These are phyloP conservation scores for Diaporthe sp. DNA, from an alignment of 2,329 filamentous ascomycete species.

Conservation along the genomic window DNA sequence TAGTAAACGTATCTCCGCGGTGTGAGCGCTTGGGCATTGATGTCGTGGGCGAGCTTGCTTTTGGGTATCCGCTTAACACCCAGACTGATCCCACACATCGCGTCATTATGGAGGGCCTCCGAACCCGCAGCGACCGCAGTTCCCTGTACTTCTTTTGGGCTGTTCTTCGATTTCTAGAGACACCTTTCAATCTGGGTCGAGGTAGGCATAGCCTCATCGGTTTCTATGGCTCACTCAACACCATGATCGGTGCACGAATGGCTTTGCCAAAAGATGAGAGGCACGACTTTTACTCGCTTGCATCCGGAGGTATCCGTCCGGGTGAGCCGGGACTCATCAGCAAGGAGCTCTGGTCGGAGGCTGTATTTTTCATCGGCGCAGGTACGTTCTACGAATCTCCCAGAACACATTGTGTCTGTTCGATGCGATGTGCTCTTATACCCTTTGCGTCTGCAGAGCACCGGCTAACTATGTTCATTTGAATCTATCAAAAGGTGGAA, in stretches of 20 bases:
- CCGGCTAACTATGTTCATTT: neutral
- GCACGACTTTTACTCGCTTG: conserved; percentile 41
- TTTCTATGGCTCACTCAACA: neutral
- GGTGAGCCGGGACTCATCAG: neutral
- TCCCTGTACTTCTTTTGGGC: neutral
- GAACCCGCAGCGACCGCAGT: conserved; percentile 28
- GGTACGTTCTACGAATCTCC: too few relatives aligned
- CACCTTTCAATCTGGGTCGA: neutral
- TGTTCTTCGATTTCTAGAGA: neutral
- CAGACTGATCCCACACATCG: conserved; percentile 37
- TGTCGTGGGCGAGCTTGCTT: conserved; percentile 39
- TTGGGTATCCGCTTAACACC: conserved; percentile 39
- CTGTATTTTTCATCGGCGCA: conserved; percentile 42
- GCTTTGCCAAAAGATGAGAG: conserved; percentile 27
- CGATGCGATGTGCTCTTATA: too few relatives aligned
- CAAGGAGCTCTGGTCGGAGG: conserved; percentile 29
- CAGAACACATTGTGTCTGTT: too few relatives aligned
- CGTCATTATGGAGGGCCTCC: conserved; percentile 28
- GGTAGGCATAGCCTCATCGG: neutral
- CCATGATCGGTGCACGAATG: conserved; percentile 12
- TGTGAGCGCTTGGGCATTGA: conserved; percentile 38
- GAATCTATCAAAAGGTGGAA: conserved; percentile 10
- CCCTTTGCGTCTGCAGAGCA: too few relatives aligned
- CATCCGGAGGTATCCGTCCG: conserved; percentile 33
- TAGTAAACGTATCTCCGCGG: conserved; percentile 39